A percentile compares a stretch with the other conserved stretches of the same genome.
phyloP scores from a whole-genome alignment of 345 rosid genomes.

The Bruguiera parviflora region DNA sequence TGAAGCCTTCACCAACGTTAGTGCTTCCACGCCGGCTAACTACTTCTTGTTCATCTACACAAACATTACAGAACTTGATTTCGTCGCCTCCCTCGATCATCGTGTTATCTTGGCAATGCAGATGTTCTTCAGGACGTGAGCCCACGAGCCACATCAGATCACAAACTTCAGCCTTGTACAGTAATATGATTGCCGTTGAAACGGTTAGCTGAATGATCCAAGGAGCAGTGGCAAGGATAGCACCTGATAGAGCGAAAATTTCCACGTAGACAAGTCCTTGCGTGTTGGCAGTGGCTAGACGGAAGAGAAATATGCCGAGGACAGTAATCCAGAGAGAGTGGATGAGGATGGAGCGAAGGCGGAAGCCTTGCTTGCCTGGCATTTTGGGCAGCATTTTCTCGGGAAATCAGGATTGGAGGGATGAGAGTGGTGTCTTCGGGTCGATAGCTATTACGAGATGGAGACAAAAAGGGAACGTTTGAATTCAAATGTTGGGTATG shows the following conservation, averaged over 20 bases:
- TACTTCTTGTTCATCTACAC: not conserved
- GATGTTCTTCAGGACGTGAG: no score
- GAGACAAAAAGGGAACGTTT: no score
- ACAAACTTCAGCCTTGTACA: constrained; percentile 16
- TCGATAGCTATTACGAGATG: no score
- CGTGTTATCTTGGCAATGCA: not conserved
- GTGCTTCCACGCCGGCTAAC: not conserved
- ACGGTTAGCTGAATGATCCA: not conserved
- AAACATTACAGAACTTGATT: no score
- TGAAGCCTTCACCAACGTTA: not conserved
- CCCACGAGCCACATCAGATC: constrained; percentile 21
- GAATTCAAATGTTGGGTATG: no score
- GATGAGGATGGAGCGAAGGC: not conserved
- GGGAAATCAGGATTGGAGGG: no score
- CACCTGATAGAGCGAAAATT: constrained; percentile 8
- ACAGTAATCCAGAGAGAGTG: constrained; percentile 22
- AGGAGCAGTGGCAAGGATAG: constrained; percentile 5
- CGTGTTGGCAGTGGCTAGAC: constrained; percentile 29
- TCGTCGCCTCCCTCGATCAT: not conserved
- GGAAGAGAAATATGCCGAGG: constrained; percentile 12
- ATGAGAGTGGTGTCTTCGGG: no score
- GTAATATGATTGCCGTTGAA: constrained; percentile 12
- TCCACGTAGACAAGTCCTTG: constrained; percentile 3
- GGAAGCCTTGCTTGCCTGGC: not conserved
- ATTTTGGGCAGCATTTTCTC: no score